phyloP scores from a whole-genome alignment of 2,329 filamentous ascomycete genomes.

The Xylaria sp. region DNA sequence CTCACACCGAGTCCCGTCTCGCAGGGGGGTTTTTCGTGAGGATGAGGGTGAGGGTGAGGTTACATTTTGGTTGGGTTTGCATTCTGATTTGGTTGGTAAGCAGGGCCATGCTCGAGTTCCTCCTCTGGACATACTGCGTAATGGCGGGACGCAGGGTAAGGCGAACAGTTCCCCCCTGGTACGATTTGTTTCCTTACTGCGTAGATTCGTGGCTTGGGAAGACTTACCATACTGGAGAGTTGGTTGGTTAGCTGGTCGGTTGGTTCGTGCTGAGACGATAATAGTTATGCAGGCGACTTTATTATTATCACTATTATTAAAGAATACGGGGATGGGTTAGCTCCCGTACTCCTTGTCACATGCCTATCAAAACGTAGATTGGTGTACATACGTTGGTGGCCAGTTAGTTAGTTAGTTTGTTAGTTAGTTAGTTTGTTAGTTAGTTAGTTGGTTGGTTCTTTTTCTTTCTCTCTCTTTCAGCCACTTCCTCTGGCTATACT shows the following conservation, averaged over 20 bases:
- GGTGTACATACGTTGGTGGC: too few relatives aligned
- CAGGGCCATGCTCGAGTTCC: background rate
- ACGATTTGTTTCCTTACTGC: background rate
- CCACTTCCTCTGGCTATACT: background rate
- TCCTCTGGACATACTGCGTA: too few relatives aligned
- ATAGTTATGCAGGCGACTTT: background rate
- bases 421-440: background rate
- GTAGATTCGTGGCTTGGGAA: background rate
- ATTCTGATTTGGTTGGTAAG: constrained; percentile 7
- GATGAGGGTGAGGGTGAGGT: background rate
- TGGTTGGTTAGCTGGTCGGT: background rate
- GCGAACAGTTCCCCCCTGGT: background rate
- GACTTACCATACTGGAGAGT: background rate
- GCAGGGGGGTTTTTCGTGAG: constrained; percentile 1
- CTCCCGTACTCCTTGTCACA: too few relatives aligned
- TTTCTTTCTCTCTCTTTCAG: background rate
- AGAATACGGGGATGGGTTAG: too few relatives aligned
- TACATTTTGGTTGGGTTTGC: background rate
- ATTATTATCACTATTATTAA: too few relatives aligned
- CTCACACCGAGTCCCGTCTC: constrained; percentile 11
- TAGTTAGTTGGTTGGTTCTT: background rate
- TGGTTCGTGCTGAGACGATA: background rate
- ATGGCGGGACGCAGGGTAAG: background rate
- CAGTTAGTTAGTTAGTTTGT: too few relatives aligned
- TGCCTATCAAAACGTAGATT: too few relatives aligned